These are phyloP conservation scores for Schrenkiella parvula DNA, from an alignment of 345 rosid genomes.

Conservation along the genomic window DNA sequence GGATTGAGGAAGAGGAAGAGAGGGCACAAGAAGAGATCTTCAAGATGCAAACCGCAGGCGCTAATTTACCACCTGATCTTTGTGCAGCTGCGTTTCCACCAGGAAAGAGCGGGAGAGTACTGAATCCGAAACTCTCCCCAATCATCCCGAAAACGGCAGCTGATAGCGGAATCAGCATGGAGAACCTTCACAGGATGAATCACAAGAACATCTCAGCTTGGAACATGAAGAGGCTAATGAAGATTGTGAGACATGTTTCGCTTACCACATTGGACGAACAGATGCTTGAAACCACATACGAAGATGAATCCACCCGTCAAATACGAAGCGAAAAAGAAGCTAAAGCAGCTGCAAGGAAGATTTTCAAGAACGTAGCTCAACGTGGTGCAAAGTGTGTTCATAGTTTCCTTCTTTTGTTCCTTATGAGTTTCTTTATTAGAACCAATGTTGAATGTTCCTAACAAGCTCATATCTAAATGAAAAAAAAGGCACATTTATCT, in stretches of 20 bases:
- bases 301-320: conserved; percentile 54
- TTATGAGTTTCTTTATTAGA: neutral
- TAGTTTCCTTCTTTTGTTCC: neutral
- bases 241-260: conserved; percentile 66
- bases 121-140: conserved; percentile 40
- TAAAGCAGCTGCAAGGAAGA: conserved; percentile 82
- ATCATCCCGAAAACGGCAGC: conserved; percentile 26
- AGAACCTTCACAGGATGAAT: conserved; percentile 65
- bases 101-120: conserved; percentile 38
- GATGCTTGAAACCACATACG: conserved; percentile 34
- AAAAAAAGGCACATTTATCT: conserved; percentile 55
- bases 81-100: conserved; percentile 43
- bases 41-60: conserved; percentile 61
- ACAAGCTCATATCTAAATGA: conserved; percentile 45
- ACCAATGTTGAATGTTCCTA: conserved; percentile 1
- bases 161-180: conserved; percentile 48
- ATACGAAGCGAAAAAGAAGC: conserved; percentile 83
- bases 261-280: conserved; percentile 84
- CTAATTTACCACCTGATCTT: conserved; percentile 53
- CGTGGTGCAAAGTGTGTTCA: conserved; percentile 47
- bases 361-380: conserved; percentile 68
- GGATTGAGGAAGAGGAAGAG: conserved; percentile 47
- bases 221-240: conserved; percentile 96
- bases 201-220: conserved; percentile 83
- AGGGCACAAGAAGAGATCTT: conserved; percentile 44